These are phyloP conservation scores for Chaetoceros tenuissimus DNA, from an alignment of 108 stramenopile species.

Conservation along the genomic window DNA sequence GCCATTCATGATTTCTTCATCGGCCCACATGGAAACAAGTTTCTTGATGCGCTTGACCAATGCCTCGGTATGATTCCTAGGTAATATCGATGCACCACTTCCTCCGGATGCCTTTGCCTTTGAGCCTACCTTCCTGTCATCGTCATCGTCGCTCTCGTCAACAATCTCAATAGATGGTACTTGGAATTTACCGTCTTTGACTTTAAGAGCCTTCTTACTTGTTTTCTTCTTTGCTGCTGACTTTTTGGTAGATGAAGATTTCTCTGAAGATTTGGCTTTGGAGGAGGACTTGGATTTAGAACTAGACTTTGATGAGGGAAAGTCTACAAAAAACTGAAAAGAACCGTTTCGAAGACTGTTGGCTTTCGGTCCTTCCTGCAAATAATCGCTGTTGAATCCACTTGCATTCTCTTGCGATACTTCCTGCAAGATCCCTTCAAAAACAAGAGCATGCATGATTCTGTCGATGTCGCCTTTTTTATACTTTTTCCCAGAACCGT, in stretches of 20 bases:
- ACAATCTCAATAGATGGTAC: neutral
- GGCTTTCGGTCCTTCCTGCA: conserved; percentile 49
- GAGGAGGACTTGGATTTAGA: conserved; percentile 8
- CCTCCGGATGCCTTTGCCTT: conserved; percentile 6
- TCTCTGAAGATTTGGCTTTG: conserved; percentile 12
- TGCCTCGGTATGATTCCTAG: conserved; percentile 36
- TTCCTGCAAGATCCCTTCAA: conserved; percentile 64
- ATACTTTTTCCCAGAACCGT: conserved; percentile 57
- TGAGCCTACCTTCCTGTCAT: neutral
- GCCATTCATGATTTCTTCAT: conserved; percentile 74
- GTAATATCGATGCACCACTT: conserved; percentile 25
- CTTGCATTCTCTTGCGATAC: conserved; percentile 26
- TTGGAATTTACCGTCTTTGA: conserved; percentile 19
- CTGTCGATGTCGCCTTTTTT: conserved; percentile 57
- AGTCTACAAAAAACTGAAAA: conserved; percentile 52
- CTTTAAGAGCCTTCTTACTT: conserved; percentile 21
- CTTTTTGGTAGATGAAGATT: conserved; percentile 14
- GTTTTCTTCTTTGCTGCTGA: conserved; percentile 21
- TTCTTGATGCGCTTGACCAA: conserved; percentile 53
- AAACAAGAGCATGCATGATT: conserved; percentile 64
- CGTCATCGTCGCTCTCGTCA: conserved; percentile 3
- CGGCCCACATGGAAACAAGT: conserved; percentile 62
- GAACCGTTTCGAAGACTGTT: conserved; percentile 25
- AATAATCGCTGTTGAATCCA: conserved; percentile 71
- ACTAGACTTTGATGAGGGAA: conserved; percentile 22